These are phyloP conservation scores for Epithele typhae DNA, from an alignment of 768 basidiomycete genomes.

Conservation along the genomic window DNA sequence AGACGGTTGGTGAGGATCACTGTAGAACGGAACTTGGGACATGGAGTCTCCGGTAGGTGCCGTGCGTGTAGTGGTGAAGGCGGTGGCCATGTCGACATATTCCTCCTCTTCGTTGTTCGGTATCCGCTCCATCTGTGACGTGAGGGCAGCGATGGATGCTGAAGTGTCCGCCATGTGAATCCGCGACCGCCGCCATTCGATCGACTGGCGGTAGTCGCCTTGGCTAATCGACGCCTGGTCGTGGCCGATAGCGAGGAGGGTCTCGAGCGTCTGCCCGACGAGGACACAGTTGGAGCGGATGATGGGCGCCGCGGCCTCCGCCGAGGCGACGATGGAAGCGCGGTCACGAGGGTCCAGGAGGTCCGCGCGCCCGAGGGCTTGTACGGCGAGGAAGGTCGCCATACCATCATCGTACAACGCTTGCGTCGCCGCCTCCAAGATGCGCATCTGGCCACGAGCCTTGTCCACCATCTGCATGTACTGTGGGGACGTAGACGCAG, in stretches of 20 bases:
- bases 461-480: conserved; percentile 66
- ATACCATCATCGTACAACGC: conserved; percentile 71
- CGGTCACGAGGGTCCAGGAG: conserved; percentile 26
- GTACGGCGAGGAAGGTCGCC: conserved; percentile 54
- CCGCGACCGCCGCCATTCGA: conserved; percentile 74
- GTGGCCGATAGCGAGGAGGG: conserved; percentile 57
- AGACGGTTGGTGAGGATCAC: conserved; percentile 22
- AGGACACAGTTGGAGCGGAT: conserved; percentile 53
- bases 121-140: conserved; percentile 29
- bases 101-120: conserved; percentile 44
- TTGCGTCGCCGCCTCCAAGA: conserved; percentile 66
- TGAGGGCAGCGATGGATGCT: conserved; percentile 31
- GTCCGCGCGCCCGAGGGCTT: conserved; percentile 29
- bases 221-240: conserved; percentile 68
- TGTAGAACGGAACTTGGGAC: conserved; percentile 20
- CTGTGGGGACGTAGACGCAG: conserved; percentile 38
- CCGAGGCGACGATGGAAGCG: conserved; percentile 16
- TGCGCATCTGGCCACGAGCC: conserved; percentile 64
- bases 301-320: conserved; percentile 26
- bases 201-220: conserved; percentile 69
- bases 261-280: conserved; percentile 57
- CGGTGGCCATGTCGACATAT: conserved; percentile 24
- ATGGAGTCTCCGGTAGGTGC: conserved; percentile 5
- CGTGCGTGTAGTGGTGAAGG: conserved; percentile 17
- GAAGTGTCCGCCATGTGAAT: conserved; percentile 51